These are phyloP conservation scores for Agrostemma githago DNA, from an alignment of 148 eudicot species.

Conservation along the genomic window DNA sequence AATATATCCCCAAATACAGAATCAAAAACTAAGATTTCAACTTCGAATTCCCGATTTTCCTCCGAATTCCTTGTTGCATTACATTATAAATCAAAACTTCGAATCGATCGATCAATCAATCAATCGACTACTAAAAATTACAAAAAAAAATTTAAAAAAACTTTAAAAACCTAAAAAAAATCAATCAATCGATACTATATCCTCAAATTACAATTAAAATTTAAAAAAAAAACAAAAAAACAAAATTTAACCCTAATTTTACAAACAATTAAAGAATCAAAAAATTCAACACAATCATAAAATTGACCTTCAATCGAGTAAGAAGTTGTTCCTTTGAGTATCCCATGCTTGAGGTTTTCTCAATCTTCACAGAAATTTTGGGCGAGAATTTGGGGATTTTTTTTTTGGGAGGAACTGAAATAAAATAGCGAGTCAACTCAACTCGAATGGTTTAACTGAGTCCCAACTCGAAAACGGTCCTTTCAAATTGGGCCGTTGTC, in stretches of 20 bases:
- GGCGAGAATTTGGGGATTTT: background rate
- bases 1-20: too few relatives aligned
- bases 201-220: background rate
- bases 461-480: background rate
- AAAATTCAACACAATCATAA: background rate
- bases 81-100: too few relatives aligned
- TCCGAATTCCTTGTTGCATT: too few relatives aligned
- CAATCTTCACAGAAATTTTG: background rate
- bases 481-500: too few relatives aligned
- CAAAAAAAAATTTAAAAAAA: too few relatives aligned
- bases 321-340: conserved; percentile 31
- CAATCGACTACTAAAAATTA: too few relatives aligned
- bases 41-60: too few relatives aligned
- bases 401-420: background rate
- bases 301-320: conserved; percentile 27
- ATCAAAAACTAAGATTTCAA: too few relatives aligned
- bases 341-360: conserved; percentile 29
- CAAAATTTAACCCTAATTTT: background rate
- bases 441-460: conserved; percentile 2
- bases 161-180: too few relatives aligned
- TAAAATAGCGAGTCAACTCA: background rate
- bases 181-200: too few relatives aligned
- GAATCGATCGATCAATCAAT: too few relatives aligned
- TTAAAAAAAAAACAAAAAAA: too few relatives aligned
- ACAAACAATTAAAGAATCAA: background rate